A percentile compares a stretch with the other conserved stretches of the same genome.
phyloP scores from a whole-genome alignment of 1,139 yeast genomes.

The Eremothecium coryli region DNA sequence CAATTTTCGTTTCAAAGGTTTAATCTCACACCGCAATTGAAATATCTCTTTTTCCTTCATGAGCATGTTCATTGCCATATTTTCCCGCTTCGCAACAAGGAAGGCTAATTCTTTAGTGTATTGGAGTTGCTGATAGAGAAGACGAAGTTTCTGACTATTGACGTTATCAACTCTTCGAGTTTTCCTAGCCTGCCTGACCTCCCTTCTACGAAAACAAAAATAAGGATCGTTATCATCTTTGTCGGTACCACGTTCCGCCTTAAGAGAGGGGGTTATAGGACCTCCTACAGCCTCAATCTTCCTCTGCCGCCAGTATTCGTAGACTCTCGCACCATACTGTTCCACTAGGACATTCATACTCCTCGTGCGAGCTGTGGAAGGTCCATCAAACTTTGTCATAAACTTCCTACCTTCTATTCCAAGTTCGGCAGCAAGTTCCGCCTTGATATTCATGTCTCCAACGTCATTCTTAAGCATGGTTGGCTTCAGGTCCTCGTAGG shows the following conservation, averaged over 20 bases:
- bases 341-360: slow-evolving; percentile 47
- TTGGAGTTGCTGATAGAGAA: slow-evolving; percentile 66
- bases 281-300: slow-evolving; percentile 65
- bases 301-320: slow-evolving; percentile 74
- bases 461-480: slow-evolving; percentile 32
- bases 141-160: slow-evolving; percentile 75
- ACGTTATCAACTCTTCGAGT: slow-evolving; percentile 91
- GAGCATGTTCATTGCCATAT: slow-evolving; percentile 32
- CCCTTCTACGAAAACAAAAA: slow-evolving; percentile 91
- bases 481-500: slow-evolving; percentile 58
- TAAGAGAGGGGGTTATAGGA: slow-evolving; percentile 62
- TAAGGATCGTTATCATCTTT: slow-evolving; percentile 94
- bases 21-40: slow-evolving; percentile 54
- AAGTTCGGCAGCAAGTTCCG: slow-evolving; percentile 21
- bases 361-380: slow-evolving; percentile 32
- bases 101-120: slow-evolving; percentile 65
- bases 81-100: slow-evolving; percentile 59
- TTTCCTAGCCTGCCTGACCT: slow-evolving; percentile 89
- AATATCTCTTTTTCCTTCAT: slow-evolving; percentile 20
- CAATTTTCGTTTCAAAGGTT: slow-evolving; percentile 61
- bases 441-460: slow-evolving; percentile 21
- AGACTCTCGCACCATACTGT: slow-evolving; percentile 56
- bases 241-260: slow-evolving; percentile 80
- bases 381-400: slow-evolving; percentile 38
- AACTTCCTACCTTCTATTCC: slow-evolving; percentile 17